Conservation (phyloP, 345 rosid species). For the Syzygium grande region DNA sequence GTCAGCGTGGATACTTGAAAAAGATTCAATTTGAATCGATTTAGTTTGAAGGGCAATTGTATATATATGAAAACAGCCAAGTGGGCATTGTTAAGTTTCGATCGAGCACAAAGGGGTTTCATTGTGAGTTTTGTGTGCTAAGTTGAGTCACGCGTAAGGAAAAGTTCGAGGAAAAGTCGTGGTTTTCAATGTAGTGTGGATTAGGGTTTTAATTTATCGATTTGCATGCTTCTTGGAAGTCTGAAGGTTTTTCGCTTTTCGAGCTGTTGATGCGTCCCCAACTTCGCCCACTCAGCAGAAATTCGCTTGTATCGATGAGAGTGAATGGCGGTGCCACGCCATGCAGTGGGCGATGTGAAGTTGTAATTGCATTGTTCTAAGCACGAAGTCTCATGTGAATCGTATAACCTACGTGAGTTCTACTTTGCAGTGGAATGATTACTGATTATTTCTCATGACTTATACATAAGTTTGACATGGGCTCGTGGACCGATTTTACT, state of each 20-base stretch:
- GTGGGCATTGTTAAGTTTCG: not conserved
- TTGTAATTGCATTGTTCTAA: no score
- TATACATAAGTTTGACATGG: no score
- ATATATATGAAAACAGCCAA: not conserved
- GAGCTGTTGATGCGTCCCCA: not conserved
- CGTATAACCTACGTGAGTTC: no score
- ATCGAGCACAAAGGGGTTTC: not conserved
- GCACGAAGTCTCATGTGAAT: no score
- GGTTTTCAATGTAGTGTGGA: not conserved
- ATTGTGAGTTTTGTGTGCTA: not conserved
- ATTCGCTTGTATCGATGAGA: not conserved
- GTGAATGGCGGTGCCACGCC: not conserved
- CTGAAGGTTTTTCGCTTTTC: not conserved
- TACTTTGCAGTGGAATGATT: no score
- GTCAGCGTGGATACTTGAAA: not conserved
- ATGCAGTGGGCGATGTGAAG: not conserved
- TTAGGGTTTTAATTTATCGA: not conserved
- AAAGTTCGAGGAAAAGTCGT: not conserved
- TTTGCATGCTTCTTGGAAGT: not conserved
- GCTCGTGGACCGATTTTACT: no score
- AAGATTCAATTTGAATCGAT: not conserved
- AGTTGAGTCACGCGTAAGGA: not conserved
- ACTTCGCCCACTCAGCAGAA: not conserved
- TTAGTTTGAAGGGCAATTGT: not conserved
- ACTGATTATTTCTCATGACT: no score